Evolutionary conservation across 2,329 filamentous ascomycete genomes (phyloP), one percentile per base, ranked within the genome.

Genomic region (Epichloe gansuensis): DNA sequence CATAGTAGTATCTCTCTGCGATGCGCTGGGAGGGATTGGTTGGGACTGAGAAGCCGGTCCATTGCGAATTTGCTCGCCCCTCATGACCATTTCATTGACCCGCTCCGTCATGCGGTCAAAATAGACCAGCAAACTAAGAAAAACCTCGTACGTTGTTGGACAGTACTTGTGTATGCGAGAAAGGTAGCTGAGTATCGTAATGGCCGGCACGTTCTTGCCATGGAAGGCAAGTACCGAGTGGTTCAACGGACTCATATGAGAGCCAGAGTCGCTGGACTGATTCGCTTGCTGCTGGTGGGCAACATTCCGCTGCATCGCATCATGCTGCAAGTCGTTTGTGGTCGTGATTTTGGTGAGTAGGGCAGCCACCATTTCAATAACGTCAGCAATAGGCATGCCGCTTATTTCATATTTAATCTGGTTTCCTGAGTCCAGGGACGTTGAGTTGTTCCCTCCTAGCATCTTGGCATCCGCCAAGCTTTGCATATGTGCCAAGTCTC

Each of bases 91-190:
- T 45, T 86, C 84, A 65, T 97, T 97, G 54, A 97, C 90, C 54
- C 89, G 81, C 67, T 97, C 93, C 44, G 91, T 96, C 93, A 98
- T 98, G 56, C 93, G 86, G 67, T 98, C 93, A 69, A 98, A 98
- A 69, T 97, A 98, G 35, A 98, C 91, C 52, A 98, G 72, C 62
- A 98, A 71, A 65, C 91, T 96, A 55, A 98, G 73, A 65, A 98
- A 98, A 0, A 98, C 93, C 69, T 98, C 93, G 66, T 95, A 98
- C 0, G 93, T 97, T 5, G 93, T 97, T 0, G 93, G 93, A 63
- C 93, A 98, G 71, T 98, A 98, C 72, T 96, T 96, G 72, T 98
- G 91, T 65, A 98, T 97, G 55, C 93, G 84, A 62, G 85, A 91
- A 51, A 98, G 74, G 63, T 98, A 98, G 75, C 90, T 97, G 55